Percentiles rank a stretch among this genome's conserved stretches.
phyloP scores from a whole-genome alignment of 1,284 basidiomycete species.

The Bondarzewia mesenterica region DNA sequence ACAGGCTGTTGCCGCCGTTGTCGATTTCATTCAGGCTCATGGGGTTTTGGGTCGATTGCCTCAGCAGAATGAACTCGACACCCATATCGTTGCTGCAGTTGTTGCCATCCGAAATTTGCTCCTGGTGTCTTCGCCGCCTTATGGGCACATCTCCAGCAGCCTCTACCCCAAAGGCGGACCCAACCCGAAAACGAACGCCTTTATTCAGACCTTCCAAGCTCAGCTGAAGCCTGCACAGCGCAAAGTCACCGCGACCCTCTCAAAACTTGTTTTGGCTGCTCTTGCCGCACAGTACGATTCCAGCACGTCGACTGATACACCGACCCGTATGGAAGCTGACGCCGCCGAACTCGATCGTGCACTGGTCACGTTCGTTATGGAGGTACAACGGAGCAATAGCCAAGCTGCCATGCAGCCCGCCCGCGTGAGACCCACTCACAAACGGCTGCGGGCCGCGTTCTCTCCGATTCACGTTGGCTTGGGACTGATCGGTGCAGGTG shows the following conservation, averaged over 20 bases:
- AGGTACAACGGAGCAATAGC: conserved; percentile 56
- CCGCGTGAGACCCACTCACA: conserved; percentile 29
- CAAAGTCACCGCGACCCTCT: conserved; percentile 72
- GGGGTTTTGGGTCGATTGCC: conserved; percentile 38
- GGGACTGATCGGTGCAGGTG: conserved; percentile 67
- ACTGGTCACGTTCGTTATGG: conserved; percentile 62
- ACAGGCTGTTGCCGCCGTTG: conserved; percentile 54
- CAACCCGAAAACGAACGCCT: conserved; percentile 32
- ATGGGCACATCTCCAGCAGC: conserved; percentile 51
- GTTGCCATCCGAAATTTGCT: conserved; percentile 64
- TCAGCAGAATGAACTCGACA: conserved; percentile 51
- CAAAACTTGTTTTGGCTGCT: conserved; percentile 67
- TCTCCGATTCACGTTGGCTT: conserved; percentile 57
- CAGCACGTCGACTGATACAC: conserved; percentile 54
- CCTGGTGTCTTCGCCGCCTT: conserved; percentile 59
- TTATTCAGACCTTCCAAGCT: conserved; percentile 41
- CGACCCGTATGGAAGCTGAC: conserved; percentile 66
- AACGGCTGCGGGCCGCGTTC: conserved; percentile 59
- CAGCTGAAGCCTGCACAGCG: conserved; percentile 64
- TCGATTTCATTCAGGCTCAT: conserved; percentile 46
- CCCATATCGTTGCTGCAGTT: conserved; percentile 58
- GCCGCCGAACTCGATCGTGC: conserved; percentile 74
- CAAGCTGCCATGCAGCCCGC: conserved; percentile 14
- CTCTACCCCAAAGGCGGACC: conserved; percentile 45
- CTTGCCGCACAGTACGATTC: conserved; percentile 74